phyloP scores from a whole-genome alignment of 345 rosid genomes.

The Noccaea caerulescens region DNA sequence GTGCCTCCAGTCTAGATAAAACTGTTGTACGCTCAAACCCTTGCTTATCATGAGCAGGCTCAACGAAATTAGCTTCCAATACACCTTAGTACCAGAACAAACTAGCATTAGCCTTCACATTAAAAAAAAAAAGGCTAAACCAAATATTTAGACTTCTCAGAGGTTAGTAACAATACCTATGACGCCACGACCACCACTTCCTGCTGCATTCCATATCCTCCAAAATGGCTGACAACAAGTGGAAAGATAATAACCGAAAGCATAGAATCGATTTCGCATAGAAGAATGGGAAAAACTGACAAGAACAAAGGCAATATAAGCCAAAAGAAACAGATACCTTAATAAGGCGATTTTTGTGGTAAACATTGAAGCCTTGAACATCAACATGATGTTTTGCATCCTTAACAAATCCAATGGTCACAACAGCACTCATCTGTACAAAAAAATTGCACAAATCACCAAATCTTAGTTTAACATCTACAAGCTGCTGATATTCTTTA shows the following conservation, averaged over 20 bases:
- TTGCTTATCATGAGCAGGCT: constrained; percentile 98
- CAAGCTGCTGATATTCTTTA: background rate
- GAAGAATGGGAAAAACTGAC: background rate
- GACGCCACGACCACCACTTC: constrained; percentile 96
- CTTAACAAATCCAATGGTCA: constrained; percentile 94
- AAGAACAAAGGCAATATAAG: background rate
- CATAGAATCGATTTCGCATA: background rate
- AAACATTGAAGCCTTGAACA: constrained; percentile 94
- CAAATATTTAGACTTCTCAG: constrained; percentile 16
- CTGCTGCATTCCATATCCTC: constrained; percentile 97
- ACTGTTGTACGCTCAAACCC: constrained; percentile 91
- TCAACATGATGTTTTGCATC: constrained; percentile 88
- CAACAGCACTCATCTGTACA: constrained; percentile 70
- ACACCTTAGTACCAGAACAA: constrained; percentile 58
- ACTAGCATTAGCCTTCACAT: constrained; percentile 35
- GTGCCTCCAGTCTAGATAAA: constrained; percentile 83
- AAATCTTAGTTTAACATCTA: constrained; percentile 25
- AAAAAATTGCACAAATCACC: constrained; percentile 29
- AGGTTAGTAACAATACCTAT: constrained; percentile 55
- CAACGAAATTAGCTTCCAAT: constrained; percentile 93
- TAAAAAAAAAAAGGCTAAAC: background rate
- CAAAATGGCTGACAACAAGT: constrained; percentile 78
- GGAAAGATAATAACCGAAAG: background rate
- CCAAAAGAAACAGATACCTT: constrained; percentile 57
- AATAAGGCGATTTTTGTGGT: constrained; percentile 92